Percentiles rank a stretch among this genome's conserved stretches.
phyloP scores from a whole-genome alignment of 2,329 filamentous ascomycete genomes.

The Monilinia fructigena region DNA sequence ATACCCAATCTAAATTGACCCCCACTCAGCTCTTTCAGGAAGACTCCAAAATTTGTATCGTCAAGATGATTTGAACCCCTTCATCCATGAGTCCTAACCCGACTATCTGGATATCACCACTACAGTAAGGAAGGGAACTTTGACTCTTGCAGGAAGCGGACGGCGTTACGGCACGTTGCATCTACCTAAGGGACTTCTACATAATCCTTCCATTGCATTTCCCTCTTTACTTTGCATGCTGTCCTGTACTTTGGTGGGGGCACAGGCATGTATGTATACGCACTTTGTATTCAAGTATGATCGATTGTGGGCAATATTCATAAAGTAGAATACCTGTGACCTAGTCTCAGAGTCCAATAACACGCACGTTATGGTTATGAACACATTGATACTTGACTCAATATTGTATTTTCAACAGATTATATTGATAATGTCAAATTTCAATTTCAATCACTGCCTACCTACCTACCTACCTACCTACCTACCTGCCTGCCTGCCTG shows the following conservation, averaged over 20 bases:
- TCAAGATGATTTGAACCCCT: neutral
- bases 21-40: constrained; percentile 12
- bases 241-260: neutral
- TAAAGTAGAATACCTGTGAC: too few relatives aligned
- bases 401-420: neutral
- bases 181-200: neutral
- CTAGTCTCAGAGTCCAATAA: neutral
- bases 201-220: constrained; percentile 17
- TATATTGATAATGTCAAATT: neutral
- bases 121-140: neutral
- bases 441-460: neutral
- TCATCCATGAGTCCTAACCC: constrained; percentile 11
- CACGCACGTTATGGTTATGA: constrained; percentile 3
- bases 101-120: constrained; percentile 23
- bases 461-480: neutral
- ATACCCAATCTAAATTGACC: constrained; percentile 5
- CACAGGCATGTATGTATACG: neutral
- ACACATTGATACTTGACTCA: neutral
- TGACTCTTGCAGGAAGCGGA: constrained; percentile 14
- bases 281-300: neutral
- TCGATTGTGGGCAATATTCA: neutral
- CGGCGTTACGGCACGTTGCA: constrained; percentile 15
- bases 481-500: neutral
- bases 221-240: constrained; percentile 7
- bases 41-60: neutral